Conservation (phyloP, 306 rosid species). For the Inga laurina region DNA sequence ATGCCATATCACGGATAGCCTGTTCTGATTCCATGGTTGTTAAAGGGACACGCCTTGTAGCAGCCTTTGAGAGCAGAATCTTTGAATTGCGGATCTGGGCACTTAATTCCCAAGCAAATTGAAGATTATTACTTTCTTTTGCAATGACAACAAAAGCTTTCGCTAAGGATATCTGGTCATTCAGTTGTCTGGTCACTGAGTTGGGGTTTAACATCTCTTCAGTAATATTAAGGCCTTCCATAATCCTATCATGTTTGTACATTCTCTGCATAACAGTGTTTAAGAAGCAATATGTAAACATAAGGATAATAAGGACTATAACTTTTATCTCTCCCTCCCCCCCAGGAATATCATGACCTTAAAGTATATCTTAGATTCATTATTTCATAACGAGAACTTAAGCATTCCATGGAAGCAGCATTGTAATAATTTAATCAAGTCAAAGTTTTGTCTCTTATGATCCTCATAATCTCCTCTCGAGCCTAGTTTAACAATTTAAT, state of each 20-base stretch:
- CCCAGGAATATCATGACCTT: not conserved
- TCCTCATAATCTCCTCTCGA: not conserved
- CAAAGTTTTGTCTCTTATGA: constrained; percentile 17
- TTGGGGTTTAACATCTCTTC: constrained; percentile 76
- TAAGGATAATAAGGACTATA: not conserved
- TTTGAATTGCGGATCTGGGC: constrained; percentile 87
- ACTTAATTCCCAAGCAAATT: constrained; percentile 95
- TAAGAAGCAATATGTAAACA: constrained; percentile 9
- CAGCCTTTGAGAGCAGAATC: constrained; percentile 83
- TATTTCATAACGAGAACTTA: not conserved
- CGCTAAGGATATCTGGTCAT: constrained; percentile 83
- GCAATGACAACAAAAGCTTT: constrained; percentile 90
- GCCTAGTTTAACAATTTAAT: not conserved
- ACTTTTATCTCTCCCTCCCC: not conserved
- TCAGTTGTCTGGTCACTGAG: constrained; percentile 77
- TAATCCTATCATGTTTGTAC: constrained; percentile 62
- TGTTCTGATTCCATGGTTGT: constrained; percentile 64
- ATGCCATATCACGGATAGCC: constrained; percentile 74
- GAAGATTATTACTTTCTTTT: constrained; percentile 83
- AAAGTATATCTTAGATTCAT: not conserved
- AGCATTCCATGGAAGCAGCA: constrained; percentile 29
- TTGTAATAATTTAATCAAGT: constrained; percentile 8
- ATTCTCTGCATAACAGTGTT: constrained; percentile 54
- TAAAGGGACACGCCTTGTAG: constrained; percentile 71
- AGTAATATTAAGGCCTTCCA: constrained; percentile 84